Evolutionary conservation across 331 rosid genomes (phyloP), one percentile per base, ranked within the genome.

Genomic region (Quercus phellos): DNA sequence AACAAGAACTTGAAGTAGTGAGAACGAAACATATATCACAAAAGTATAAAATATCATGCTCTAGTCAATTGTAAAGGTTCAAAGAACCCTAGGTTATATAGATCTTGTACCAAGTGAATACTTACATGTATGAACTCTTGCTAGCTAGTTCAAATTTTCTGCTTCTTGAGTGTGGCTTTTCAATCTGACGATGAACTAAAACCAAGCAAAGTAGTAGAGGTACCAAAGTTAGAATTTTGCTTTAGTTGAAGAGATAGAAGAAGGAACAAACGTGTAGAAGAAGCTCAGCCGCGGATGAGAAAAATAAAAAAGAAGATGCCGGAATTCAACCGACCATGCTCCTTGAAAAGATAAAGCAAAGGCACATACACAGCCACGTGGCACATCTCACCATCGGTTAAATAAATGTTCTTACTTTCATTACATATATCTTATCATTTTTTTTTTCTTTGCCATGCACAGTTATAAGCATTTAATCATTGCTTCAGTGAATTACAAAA

Each of bases 321-420:
- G 94, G 91, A 94, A 87, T 92, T 84, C 89, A 84, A 89, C 91
- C 97, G 91, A 94, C 97, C 94, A 88, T 79, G 85, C 88, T 75
- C 78, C 88, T 75, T 59, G 70, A 79, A 88, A 85, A 84, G 90
- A 84, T 89, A 91, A 91, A 90, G 93, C 80, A 87, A 83, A 78
- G 98, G 98, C 29, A 30, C 64, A 80, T 66, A 79, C 17, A 16
- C 46, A 4, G 80, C 92, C 98, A 92, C 92, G 90, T 90, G 94
- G 85, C 88, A 78, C 55, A 53, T 68, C 42, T 85, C 81, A 51
- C 83, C 46, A 83, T 87, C 89, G 70, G 70, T 81, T 85, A 70
- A 81, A 72, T 82, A 67, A 73, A 63, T 82, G 80, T 71, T 84
- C 73, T 70, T 22, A 7, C 83, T 77, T 76, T 38, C 46, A 38